These are phyloP conservation scores for Solanum boliviense DNA, from an alignment of 257 asterid genomes.

Conservation along the genomic window DNA sequence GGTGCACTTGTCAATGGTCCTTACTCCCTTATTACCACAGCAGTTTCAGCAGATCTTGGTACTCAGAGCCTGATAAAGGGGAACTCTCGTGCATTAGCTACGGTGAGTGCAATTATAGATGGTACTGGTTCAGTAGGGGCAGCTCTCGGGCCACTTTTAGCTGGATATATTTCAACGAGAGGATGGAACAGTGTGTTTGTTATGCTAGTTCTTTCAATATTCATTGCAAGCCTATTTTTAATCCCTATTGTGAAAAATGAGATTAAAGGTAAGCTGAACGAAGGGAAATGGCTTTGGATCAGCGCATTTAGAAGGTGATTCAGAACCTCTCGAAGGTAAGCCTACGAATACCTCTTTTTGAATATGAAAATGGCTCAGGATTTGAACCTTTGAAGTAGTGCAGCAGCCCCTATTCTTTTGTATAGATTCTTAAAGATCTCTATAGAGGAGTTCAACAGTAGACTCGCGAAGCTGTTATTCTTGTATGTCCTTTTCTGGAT, in stretches of 20 bases:
- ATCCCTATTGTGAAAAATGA: slow-evolving; percentile 53
- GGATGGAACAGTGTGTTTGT: slow-evolving; percentile 91
- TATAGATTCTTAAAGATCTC: not conserved
- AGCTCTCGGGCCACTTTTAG: slow-evolving; percentile 87
- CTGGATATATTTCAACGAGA: slow-evolving; percentile 81
- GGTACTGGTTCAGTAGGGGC: slow-evolving; percentile 97
- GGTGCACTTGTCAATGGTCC: slow-evolving; percentile 90
- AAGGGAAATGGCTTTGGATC: slow-evolving; percentile 75
- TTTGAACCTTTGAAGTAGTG: not conserved
- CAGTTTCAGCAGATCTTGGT: slow-evolving; percentile 96
- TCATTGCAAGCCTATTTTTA: slow-evolving; percentile 44
- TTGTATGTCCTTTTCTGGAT: not conserved
- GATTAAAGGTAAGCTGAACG: slow-evolving; percentile 41
- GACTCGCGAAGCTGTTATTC: not conserved
- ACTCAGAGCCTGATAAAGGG: slow-evolving; percentile 52
- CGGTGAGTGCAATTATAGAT: slow-evolving; percentile 87
- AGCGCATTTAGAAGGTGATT: slow-evolving; percentile 10
- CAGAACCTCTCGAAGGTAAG: not conserved
- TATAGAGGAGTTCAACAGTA: not conserved
- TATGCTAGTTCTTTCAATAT: slow-evolving; percentile 58
- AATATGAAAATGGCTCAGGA: not conserved
- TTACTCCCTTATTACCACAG: slow-evolving; percentile 81
- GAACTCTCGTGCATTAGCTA: slow-evolving; percentile 77
- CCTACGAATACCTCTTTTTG: not conserved
- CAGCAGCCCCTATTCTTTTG: not conserved